Conservation (phyloP, 176 grass and related monocot genomes). For the Urochloa ruziziensis region DNA sequence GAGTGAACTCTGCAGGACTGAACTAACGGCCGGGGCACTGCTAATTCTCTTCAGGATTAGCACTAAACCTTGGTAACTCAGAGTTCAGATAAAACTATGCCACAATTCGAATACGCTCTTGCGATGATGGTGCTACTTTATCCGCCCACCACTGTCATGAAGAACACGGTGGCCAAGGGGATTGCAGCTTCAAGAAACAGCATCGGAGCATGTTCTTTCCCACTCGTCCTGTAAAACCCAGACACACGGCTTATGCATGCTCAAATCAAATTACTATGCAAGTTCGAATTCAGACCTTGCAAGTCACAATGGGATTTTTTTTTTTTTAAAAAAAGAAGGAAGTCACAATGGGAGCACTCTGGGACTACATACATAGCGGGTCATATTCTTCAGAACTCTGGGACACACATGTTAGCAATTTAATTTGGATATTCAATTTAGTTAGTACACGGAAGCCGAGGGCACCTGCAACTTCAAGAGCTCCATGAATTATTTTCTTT, state of each 20-base stretch:
- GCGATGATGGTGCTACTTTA: conserved; percentile 46
- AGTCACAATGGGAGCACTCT: no score
- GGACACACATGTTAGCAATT: no score
- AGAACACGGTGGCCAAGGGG: conserved; percentile 16
- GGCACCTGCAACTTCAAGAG: no score
- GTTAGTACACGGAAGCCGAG: no score
- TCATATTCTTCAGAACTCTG: no score
- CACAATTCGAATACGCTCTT: conserved; percentile 33
- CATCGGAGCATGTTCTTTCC: conserved; percentile 44
- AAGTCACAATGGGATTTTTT: no score
- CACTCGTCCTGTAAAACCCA: conserved; percentile 34
- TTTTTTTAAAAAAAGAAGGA: no score
- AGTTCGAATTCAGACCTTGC: not conserved
- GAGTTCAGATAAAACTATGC: not conserved
- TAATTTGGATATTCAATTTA: no score
- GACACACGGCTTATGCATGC: conserved; percentile 18
- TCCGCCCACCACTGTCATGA: not conserved
- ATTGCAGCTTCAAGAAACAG: conserved; percentile 30
- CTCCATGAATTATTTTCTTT: no score
- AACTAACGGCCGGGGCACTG: not conserved
- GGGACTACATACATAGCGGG: no score
- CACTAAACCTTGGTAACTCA: not conserved
- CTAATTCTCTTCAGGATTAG: not conserved
- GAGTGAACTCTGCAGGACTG: not conserved
- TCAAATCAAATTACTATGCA: not conserved